phyloP scores from a whole-genome alignment of 2,329 filamentous ascomycete species.

The Nectriaceae sp. region DNA sequence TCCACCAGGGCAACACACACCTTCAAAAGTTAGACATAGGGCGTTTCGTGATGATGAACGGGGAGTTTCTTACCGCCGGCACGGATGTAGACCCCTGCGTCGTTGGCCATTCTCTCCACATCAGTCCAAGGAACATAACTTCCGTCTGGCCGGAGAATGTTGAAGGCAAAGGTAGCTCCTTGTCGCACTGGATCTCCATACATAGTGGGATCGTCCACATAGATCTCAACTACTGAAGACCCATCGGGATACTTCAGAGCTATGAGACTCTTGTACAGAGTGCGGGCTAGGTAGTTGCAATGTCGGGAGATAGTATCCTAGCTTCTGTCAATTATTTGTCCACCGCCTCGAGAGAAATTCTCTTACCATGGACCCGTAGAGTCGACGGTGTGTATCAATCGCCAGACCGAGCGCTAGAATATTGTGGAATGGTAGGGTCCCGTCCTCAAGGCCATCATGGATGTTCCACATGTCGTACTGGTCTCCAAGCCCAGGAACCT shows the following conservation, averaged over 20 bases:
- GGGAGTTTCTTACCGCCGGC: slow-evolving; percentile 44
- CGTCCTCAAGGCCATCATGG: slow-evolving; percentile 66
- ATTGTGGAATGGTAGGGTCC: slow-evolving; percentile 65
- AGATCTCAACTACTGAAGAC: slow-evolving; percentile 51
- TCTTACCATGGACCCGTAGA: slow-evolving; percentile 57
- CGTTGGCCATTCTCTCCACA: slow-evolving; percentile 60
- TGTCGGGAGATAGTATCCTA: slow-evolving; percentile 57
- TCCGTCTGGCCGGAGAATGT: slow-evolving; percentile 55
- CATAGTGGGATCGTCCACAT: slow-evolving; percentile 47
- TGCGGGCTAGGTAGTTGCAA: slow-evolving; percentile 53
- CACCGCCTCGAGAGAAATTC: no score
- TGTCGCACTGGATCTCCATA: slow-evolving; percentile 56
- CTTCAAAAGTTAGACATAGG: slow-evolving; percentile 26
- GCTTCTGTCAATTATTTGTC: background rate
- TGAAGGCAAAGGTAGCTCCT: slow-evolving; percentile 66
- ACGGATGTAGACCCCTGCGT: slow-evolving; percentile 58
- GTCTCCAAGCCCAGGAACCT: slow-evolving; percentile 38
- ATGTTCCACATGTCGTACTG: slow-evolving; percentile 42
- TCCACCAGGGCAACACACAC: slow-evolving; percentile 51
- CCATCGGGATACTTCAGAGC: slow-evolving; percentile 56
- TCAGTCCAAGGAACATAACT: slow-evolving; percentile 56
- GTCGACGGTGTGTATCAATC: slow-evolving; percentile 54
- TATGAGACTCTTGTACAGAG: slow-evolving; percentile 49
- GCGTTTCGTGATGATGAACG: no score
- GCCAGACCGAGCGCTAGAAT: slow-evolving; percentile 64